phyloP scores from a whole-genome alignment of 2,329 filamentous ascomycete species.

The Fusarium sp. region DNA sequence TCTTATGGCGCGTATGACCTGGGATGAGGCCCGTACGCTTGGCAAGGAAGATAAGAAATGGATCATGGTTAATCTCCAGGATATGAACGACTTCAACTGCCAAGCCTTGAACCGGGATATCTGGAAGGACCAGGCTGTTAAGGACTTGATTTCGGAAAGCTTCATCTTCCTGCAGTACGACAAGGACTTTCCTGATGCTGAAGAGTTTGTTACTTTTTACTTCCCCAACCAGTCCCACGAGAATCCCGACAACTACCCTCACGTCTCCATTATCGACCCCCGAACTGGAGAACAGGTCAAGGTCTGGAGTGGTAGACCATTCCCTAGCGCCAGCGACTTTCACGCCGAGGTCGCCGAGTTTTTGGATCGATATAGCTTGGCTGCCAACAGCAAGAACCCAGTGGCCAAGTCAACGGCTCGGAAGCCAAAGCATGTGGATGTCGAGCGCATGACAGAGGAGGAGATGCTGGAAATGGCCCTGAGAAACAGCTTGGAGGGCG shows the following conservation, averaged over 20 bases:
- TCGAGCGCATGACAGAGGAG: slow-evolving; percentile 93
- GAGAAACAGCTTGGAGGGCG: slow-evolving; percentile 81
- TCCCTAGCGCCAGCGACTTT: slow-evolving; percentile 81
- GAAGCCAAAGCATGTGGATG: slow-evolving; percentile 74
- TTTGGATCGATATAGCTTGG: slow-evolving; percentile 94
- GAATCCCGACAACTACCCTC: slow-evolving; percentile 89
- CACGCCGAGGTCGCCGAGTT: slow-evolving; percentile 94
- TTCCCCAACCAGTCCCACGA: slow-evolving; percentile 77
- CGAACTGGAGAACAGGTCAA: slow-evolving; percentile 98
- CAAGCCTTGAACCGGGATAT: slow-evolving; percentile 94
- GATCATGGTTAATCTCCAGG: slow-evolving; percentile 95
- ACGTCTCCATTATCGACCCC: slow-evolving; percentile 95
- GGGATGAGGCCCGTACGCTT: slow-evolving; percentile 84
- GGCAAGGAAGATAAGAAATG: slow-evolving; percentile 93
- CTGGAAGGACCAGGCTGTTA: slow-evolving; percentile 88
- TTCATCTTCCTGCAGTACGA: slow-evolving; percentile 97
- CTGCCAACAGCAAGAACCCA: slow-evolving; percentile 89
- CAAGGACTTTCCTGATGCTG: slow-evolving; percentile 82
- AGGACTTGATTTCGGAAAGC: slow-evolving; percentile 85
- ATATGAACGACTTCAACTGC: slow-evolving; percentile 92
- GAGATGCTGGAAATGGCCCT: slow-evolving; percentile 97
- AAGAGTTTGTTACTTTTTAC: slow-evolving; percentile 91
- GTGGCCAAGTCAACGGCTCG: slow-evolving; percentile 76
- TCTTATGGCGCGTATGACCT: slow-evolving; percentile 81
- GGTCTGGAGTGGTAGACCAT: slow-evolving; percentile 88